Evolutionary conservation across 768 basidiomycete species (phyloP), one percentile per base, ranked within the genome.

Genomic region (Lentinula lateritia): DNA sequence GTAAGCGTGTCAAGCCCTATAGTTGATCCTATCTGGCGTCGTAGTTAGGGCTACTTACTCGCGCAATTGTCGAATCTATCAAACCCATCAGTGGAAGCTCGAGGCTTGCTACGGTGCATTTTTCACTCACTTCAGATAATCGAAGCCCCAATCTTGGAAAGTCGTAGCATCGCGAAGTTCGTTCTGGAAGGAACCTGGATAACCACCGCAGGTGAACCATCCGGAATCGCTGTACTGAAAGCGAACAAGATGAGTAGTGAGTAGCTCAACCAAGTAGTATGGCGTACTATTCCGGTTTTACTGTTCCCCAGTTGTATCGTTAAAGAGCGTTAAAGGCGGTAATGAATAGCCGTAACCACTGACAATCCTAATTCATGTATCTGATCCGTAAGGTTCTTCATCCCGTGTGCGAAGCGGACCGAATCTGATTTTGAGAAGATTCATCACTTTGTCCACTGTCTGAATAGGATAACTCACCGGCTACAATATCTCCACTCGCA

Each of bases 201-300:
- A 88, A 5, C 83, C 73, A 12, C 79, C 80, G 61, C 87, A 88
- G n/a, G 87, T 88, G 65, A 78, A 83, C 85, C 85, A 87, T n/a
- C 87, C 87, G 4, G 86, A 77, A 62, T 86, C 84, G 61, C 83
- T 78, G 66, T 82, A 82, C 83, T 84, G 42, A 58, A 41, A 67
- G 16, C 16, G 12, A 28, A 15, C 28, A 28, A 28, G 28, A 28
- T 28, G 28, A 28, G 28, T 28, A 28, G 18, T 0, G 10, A 20
- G 23, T 63, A n/a, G 18, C 58, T 52, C 60, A 32, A 38, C 41
- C 28, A 38, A 42, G 23, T 35, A 41, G 20, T 50, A 34, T n/a
- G 43, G 68, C 77, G 61, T 60, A 78, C 79, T 28, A 79, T 79
- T 38, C 78, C 78, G 8, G 78, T 71, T 73, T 78, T 74, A 46